Evolutionary conservation across 305 asterid genomes (phyloP).

Genomic region (Lippia alba): DNA sequence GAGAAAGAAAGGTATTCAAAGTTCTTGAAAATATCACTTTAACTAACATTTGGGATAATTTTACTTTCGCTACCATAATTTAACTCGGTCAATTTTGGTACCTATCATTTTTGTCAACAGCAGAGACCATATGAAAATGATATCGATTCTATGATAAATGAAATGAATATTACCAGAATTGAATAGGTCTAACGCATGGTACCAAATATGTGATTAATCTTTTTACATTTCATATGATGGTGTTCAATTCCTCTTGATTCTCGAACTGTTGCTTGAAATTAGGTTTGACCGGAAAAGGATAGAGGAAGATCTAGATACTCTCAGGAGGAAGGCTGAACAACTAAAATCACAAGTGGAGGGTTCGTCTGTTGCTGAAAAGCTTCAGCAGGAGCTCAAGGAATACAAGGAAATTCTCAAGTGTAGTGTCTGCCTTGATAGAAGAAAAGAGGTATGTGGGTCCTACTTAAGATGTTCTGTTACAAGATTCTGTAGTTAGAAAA

Average conservation of each 20-base stretch:
- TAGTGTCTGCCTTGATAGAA: conserved; percentile 82
- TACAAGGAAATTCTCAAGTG: conserved; percentile 92
- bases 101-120: too few relatives aligned
- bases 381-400: conserved; percentile 77
- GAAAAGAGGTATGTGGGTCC: conserved; percentile 75
- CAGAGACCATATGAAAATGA: too few relatives aligned
- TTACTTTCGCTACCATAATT: too few relatives aligned
- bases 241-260: conserved; percentile 8
- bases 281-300: conserved; percentile 89
- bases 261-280: conserved; percentile 20
- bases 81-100: too few relatives aligned
- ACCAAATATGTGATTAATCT: too few relatives aligned
- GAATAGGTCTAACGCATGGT: too few relatives aligned
- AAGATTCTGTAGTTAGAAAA: conserved; percentile 11
- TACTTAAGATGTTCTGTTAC: not conserved
- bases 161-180: too few relatives aligned
- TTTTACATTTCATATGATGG: conserved; percentile 1
- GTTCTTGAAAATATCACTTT: conserved; percentile 18
- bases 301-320: conserved; percentile 81
- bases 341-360: conserved; percentile 66
- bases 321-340: conserved; percentile 65
- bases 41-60: too few relatives aligned
- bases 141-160: too few relatives aligned
- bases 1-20: conserved; percentile 82
- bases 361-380: conserved; percentile 71